Evolutionary conservation across 2,329 filamentous ascomycete species (phyloP), one percentile per base, ranked within the genome.

Genomic region (Trichophyton mentagrophytes): DNA sequence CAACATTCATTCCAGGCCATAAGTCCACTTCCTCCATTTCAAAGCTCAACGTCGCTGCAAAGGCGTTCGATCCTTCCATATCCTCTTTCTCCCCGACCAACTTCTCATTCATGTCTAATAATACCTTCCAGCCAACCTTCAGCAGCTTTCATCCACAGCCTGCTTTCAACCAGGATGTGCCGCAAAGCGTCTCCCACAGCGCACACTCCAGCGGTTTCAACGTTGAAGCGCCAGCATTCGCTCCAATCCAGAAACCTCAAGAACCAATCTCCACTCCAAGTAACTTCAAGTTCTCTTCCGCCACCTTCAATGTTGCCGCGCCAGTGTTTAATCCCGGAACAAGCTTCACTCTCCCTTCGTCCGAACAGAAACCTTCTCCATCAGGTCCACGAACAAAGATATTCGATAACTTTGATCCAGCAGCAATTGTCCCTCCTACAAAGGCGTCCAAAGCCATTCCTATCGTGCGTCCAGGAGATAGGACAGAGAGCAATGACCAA

Each of bases 21-120:
- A 80, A 78, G 17, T 86, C 85, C 69, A 89, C 87, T 67, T 78
- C 85, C 2, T 91, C 79, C 0, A 73, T 85, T 49, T 53, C 49
- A 30, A 91, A 86, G 66, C 81, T 97, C 66, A 97, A 97, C 67
- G 90, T 95, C 33, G 84, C 87, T 64, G 92, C 92, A 0, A 88
- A 90, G 55, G 89, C 93, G 69, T 96, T 96, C 78, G 89, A 86
- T 60, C 82, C 82, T 5, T 61, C 64, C 1, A 72, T 73, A 40
- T 75, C 75, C 15, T 30, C 49, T 8, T 76, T 78, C 1, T 82
- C 82, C 66, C 75, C 74, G 49, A 74, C 72, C 15, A 70, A 70
- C 47, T 74, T 75, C 62, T 71, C 77, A 1, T 78, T 78, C 15
- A 53, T 53, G 22, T 73, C 74, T 51, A 69, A 70, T 51, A 70